A percentile compares a stretch with the other conserved stretches of the same genome.
These are phyloP conservation scores for Tilletiaria anomala DNA, from an alignment of 1,284 basidiomycete species.

Conservation along the genomic window DNA sequence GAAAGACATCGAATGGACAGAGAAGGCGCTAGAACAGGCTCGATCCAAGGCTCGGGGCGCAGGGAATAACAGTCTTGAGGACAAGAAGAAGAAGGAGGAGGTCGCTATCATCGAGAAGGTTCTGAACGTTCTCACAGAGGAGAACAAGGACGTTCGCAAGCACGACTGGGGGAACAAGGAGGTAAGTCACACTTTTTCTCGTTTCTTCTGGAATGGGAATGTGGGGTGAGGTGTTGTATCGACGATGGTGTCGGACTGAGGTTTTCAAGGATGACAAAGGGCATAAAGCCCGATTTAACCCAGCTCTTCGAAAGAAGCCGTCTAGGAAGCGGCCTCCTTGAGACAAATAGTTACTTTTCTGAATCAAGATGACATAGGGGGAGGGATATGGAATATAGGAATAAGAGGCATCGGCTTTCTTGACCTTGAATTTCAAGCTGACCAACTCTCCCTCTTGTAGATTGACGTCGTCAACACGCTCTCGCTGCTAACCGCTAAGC, in stretches of 20 bases:
- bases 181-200: slow-evolving; percentile 48
- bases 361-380: slow-evolving; percentile 12
- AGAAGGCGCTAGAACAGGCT: slow-evolving; percentile 64
- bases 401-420: too few relatives aligned
- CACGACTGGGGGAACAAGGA: slow-evolving; percentile 93
- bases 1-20: slow-evolving; percentile 98
- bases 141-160: slow-evolving; percentile 84
- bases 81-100: slow-evolving; percentile 93
- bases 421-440: too few relatives aligned
- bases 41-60: slow-evolving; percentile 43
- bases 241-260: not conserved
- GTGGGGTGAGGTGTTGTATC: too few relatives aligned
- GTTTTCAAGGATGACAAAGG: slow-evolving; percentile 57
- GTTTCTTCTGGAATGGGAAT: too few relatives aligned
- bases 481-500: slow-evolving; percentile 84
- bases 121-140: slow-evolving; percentile 60
- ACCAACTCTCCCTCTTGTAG: slow-evolving; percentile 42
- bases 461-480: slow-evolving; percentile 90
- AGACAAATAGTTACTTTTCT: slow-evolving; percentile 28
- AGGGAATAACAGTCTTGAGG: slow-evolving; percentile 68
- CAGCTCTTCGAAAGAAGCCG: slow-evolving; percentile 54
- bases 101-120: slow-evolving; percentile 72
- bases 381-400: too few relatives aligned
- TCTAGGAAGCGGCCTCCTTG: slow-evolving; percentile 29
- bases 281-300: slow-evolving; percentile 50